Evolutionary conservation across 495 filamentous ascomycete species (phyloP), one percentile per base, ranked within the genome.

Genomic region (Penicillium paradoxum): DNA sequence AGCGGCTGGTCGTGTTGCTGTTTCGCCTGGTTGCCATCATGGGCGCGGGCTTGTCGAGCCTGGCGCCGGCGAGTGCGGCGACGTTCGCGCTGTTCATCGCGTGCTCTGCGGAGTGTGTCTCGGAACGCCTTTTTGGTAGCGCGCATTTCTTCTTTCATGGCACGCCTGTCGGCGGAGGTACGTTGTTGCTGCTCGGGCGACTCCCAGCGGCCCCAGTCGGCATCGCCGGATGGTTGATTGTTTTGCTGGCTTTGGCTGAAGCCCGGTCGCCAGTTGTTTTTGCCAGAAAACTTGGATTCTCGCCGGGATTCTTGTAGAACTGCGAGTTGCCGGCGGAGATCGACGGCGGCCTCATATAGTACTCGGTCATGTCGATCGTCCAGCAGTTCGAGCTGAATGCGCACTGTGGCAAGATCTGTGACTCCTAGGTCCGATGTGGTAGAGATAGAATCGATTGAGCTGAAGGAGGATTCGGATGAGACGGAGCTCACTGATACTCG

Each of bases 391-490:
- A 77, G 62, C 40, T 77, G 73, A 11, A 64, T 57, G 41, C 73
- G 72, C 17, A 74, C 59, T 6, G 65, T 68, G 34, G 71, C 67
- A 19, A 75, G 67, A 45, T 77, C 73, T 5, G 72, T 69, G 9
- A 69, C 59, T 45, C 58, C 63, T 24, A 77, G 64, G 9, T 75
- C 72, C 7, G 72, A 75, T 2, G 69, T 70, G 11, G 72, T 73
- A 15, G 70, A 72, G 7, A 75, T 44, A 15, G 72, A 68, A 32
- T 75, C 69, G 38, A 77, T 70, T 2, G 73, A 77, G 44, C 68
- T 68, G 7, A 75, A 54, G 0, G 73, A 75, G 4, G 65, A 64
- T 7, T 68, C 65, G n/a, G 73, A 75, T 8, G 70, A 63, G 11
- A 47, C 52, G 2, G 73, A 77, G 41, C 46, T 57, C n/a, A 62